Conservation (phyloP, 1,139 yeast genomes). For the Debaryomycetaceae sp. region DNA sequence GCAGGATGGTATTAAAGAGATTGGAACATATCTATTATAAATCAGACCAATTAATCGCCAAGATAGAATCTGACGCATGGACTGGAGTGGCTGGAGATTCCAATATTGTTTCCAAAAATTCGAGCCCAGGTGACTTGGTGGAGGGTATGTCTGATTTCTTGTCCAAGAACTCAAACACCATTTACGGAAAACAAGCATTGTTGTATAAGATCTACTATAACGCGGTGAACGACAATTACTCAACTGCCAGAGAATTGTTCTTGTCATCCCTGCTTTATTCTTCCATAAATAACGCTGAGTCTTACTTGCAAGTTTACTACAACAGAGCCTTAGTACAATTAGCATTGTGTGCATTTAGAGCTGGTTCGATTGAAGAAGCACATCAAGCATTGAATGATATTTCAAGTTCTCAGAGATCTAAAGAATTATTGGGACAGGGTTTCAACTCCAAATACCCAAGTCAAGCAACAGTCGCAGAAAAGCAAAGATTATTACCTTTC, state of each 20-base stretch:
- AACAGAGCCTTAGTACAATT: constrained; percentile 95
- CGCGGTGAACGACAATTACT: constrained; percentile 82
- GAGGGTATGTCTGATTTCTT: constrained; percentile 65
- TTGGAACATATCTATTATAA: constrained; percentile 93
- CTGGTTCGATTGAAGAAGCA: constrained; percentile 81
- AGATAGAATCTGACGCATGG: constrained; percentile 76
- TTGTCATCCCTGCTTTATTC: constrained; percentile 81
- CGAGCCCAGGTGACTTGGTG: constrained; percentile 47
- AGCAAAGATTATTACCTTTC: constrained; percentile 89
- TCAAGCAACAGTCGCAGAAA: constrained; percentile 58
- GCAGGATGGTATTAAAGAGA: constrained; percentile 80
- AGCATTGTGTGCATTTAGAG: constrained; percentile 93
- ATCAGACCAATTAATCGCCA: constrained; percentile 69
- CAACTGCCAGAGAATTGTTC: constrained; percentile 83
- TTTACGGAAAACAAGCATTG: constrained; percentile 79
- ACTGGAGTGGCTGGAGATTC: constrained; percentile 35
- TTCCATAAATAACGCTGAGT: constrained; percentile 79
- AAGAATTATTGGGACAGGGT: constrained; percentile 95
- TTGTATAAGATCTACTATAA: constrained; percentile 85
- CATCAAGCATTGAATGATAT: constrained; percentile 88
- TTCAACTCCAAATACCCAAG: constrained; percentile 65
- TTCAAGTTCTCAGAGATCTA: constrained; percentile 80
- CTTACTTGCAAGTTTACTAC: constrained; percentile 83
- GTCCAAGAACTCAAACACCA: constrained; percentile 60
- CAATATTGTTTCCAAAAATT: constrained; percentile 28